Base-by-base conservation (phyloP, 2,329 filamentous ascomycete species). In the Arthrobotrys sinensis region DNA sequence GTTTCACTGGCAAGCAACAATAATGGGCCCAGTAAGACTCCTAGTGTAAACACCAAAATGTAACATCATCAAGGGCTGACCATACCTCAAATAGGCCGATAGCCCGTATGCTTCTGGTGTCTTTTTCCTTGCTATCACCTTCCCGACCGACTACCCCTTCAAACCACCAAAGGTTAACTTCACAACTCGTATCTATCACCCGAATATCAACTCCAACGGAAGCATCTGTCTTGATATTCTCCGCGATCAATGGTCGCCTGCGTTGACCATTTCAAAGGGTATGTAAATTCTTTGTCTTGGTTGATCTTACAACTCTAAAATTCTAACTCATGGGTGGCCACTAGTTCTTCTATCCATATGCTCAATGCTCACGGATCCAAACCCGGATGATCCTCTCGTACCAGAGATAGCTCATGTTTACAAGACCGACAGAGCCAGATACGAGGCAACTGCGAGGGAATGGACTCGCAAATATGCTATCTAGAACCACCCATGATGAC, bases 161-260 rank as follows among this genome's bases (percentile, higher is more conserved):
- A 99, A 99, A 92, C 96, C 96, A 80, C 96, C 96, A 82, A 99
- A 99, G 90, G 94, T 99, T 87, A 97, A 97, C 92, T 99, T 99
- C 90, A 98, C 94, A 83, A 99, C 96, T 81, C 92, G 95, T 85
- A 98, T 99, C 88, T 99, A 99, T 86, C 96, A 99, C 88, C 96
- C 96, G 83, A 99, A 99, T 88, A 99, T 99, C 93, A 99, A 99
- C 91, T 97, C 93, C 82, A 98, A 98, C 86, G 96, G 96, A 86
- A 97, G 94, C 87, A 99, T 99, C 86, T 99, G 96, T 86, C 87
- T 99, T 85, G 96, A 99, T 84, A 99, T 99, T 84, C 88, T 99
- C 84, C 91, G 96, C 88, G 96, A 99, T 86, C 96, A 99, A 88
- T 99, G 96, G 96, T 97, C 94, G 86, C 96, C 96, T 48, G 96